A percentile compares a stretch with the other conserved stretches of the same genome.
Evolutionary conservation across 257 asterid species (phyloP).

Genomic region (Gentiana dahurica): DNA sequence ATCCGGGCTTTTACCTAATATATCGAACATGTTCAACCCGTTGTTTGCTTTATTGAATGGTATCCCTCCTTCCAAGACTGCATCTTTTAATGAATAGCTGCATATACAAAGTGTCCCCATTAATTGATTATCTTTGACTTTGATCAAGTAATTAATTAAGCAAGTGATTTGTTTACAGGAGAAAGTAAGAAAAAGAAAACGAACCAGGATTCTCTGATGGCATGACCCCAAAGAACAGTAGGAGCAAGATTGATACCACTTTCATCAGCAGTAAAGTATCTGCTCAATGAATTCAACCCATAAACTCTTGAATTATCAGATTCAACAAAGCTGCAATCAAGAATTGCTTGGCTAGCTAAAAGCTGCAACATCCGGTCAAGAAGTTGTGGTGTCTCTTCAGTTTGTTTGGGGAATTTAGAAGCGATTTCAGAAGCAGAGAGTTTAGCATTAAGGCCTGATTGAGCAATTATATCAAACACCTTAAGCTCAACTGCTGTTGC

Average conservation of each 20-base stretch:
- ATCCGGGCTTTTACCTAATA: slow-evolving; percentile 7
- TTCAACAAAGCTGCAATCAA: slow-evolving; percentile 14
- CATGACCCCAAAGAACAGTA: slow-evolving; percentile 2
- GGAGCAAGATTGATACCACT: slow-evolving; percentile 25
- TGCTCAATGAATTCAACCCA: slow-evolving; percentile 21
- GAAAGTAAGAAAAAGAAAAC: background rate
- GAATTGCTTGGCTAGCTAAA: slow-evolving; percentile 20
- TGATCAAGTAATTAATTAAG: too few relatives aligned
- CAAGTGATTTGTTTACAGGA: too few relatives aligned
- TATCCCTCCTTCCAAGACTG: slow-evolving; percentile 12
- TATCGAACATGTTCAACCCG: slow-evolving; percentile 6
- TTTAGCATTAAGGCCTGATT: slow-evolving; percentile 5
- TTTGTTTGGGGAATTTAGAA: slow-evolving; percentile 14
- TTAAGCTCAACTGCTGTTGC: slow-evolving; percentile 8
- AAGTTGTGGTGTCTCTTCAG: slow-evolving; percentile 18
- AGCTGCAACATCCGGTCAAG: slow-evolving; percentile 33
- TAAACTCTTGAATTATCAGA: slow-evolving; percentile 13
- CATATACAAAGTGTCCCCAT: too few relatives aligned
- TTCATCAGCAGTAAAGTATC: slow-evolving; percentile 21
- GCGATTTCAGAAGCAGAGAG: slow-evolving; percentile 27
- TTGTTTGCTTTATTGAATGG: slow-evolving; percentile 10
- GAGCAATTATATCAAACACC: slow-evolving; percentile 1
- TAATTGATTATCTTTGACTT: too few relatives aligned
- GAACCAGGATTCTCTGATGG: background rate
- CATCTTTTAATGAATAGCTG: slow-evolving; percentile 11